These are phyloP conservation scores for Hirschfeldia incana DNA, from an alignment of 345 rosid genomes.

Conservation along the genomic window DNA sequence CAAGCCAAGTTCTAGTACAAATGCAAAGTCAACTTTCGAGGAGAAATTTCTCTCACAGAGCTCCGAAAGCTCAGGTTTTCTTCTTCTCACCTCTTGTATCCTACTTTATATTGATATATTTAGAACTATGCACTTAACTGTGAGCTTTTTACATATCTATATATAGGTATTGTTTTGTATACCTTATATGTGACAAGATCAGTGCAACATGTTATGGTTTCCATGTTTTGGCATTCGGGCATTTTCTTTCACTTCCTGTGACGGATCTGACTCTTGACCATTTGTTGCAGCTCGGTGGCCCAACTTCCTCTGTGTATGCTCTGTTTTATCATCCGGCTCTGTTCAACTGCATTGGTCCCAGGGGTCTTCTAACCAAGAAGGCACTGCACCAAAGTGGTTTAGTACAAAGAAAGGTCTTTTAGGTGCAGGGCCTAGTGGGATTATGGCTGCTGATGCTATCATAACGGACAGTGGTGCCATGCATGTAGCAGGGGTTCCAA, in stretches of 20 bases:
- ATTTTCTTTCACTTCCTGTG: neutral
- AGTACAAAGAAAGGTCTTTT: slow-evolving; percentile 93
- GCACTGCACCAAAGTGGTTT: slow-evolving; percentile 79
- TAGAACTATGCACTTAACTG: neutral
- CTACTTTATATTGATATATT: slow-evolving; percentile 1
- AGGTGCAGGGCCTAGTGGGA: slow-evolving; percentile 99
- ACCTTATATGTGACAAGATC: slow-evolving; percentile 15
- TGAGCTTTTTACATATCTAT: neutral
- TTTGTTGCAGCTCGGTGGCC: slow-evolving; percentile 96
- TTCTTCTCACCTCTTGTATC: slow-evolving; percentile 6
- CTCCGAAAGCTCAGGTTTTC: slow-evolving; percentile 90
- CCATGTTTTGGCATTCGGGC: neutral
- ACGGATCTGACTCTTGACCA: slow-evolving; percentile 10
- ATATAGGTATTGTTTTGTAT: neutral
- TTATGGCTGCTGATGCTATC: slow-evolving; percentile 99
- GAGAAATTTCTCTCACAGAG: slow-evolving; percentile 95
- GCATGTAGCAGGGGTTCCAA: slow-evolving; percentile 99
- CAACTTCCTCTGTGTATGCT: slow-evolving; percentile 93
- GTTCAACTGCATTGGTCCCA: slow-evolving; percentile 99
- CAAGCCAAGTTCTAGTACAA: slow-evolving; percentile 62
- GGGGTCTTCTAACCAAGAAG: slow-evolving; percentile 84
- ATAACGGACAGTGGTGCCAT: slow-evolving; percentile 95
- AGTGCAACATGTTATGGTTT: slow-evolving; percentile 8
- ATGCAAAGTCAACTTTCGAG: slow-evolving; percentile 78
- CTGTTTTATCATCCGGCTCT: slow-evolving; percentile 96